Evolutionary conservation across 495 filamentous ascomycete genomes (phyloP).

Genomic region (Pyronema domesticum): DNA sequence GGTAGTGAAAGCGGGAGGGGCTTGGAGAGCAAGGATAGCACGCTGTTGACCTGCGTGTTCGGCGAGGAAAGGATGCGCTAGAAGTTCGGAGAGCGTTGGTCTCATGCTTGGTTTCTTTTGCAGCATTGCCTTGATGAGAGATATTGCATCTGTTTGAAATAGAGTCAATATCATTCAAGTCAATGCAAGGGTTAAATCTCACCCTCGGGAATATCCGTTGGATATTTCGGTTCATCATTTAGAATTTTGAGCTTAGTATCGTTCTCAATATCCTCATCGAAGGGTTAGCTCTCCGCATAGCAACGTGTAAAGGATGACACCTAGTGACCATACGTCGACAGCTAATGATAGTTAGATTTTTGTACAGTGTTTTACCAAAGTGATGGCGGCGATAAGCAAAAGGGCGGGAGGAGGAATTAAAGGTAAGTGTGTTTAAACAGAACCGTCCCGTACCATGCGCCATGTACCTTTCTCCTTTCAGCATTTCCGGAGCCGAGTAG

Average conservation of each 20-base stretch:
- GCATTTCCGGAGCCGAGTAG: constrained; percentile 95
- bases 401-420: not conserved
- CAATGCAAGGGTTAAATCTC: constrained; percentile 4
- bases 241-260: constrained; percentile 73
- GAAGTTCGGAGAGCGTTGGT: constrained; percentile 70
- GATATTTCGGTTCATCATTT: constrained; percentile 64
- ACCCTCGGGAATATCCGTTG: constrained; percentile 49
- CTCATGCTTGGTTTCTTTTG: constrained; percentile 77
- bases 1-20: constrained; percentile 71
- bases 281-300: constrained; percentile 84
- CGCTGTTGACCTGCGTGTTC: constrained; percentile 81
- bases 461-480: constrained; percentile 86
- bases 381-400: not conserved
- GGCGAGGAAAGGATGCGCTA: constrained; percentile 72
- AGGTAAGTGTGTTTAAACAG: constrained; percentile 10
- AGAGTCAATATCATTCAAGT: not conserved
- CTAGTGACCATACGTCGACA: constrained; percentile 95
- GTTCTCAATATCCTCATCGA: constrained; percentile 83
- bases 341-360: constrained; percentile 1
- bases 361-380: no score
- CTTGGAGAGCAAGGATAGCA: constrained; percentile 70
- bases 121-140: constrained; percentile 56
- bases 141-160: constrained; percentile 44
- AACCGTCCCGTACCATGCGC: constrained; percentile 23
- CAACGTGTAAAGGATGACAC: constrained; percentile 87